Evolutionary conservation across 257 asterid genomes (phyloP).

Genomic region (Solanum infundibuliforme): DNA sequence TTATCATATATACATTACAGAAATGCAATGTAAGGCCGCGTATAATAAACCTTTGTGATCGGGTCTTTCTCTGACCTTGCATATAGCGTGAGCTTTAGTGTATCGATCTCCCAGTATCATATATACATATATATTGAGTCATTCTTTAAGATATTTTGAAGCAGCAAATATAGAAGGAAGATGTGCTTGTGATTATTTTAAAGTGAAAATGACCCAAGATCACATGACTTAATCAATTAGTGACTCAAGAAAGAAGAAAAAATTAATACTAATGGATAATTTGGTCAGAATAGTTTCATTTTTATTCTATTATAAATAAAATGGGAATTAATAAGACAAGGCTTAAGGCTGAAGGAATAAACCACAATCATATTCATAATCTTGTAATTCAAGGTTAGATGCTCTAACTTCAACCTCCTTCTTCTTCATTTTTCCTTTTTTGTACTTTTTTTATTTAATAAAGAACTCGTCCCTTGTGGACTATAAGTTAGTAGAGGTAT

Average conservation of each 20-base stretch:
- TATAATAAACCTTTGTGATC: no score
- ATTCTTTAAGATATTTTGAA: neutral
- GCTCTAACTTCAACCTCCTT: neutral
- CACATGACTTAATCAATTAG: neutral
- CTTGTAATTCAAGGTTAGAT: neutral
- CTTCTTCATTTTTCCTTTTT: neutral
- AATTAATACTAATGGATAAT: neutral
- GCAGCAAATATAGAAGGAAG: neutral
- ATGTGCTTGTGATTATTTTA: neutral
- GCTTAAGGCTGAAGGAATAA: neutral
- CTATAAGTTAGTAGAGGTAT: neutral
- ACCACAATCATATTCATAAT: neutral
- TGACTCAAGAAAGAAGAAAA: neutral
- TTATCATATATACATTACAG: no score
- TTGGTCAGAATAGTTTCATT: neutral
- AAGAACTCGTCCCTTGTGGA: neutral
- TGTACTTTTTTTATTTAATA: neutral
- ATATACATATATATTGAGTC: neutral
- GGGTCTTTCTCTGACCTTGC: neutral
- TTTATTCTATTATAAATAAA: neutral
- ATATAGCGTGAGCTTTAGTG: neutral
- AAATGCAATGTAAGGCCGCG: neutral
- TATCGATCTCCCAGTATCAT: no score
- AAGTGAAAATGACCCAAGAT: neutral
- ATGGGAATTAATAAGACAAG: neutral